Base-by-base conservation (phyloP, 2,329 filamentous ascomycete species). In the Hirsutella minnesotensis region DNA sequence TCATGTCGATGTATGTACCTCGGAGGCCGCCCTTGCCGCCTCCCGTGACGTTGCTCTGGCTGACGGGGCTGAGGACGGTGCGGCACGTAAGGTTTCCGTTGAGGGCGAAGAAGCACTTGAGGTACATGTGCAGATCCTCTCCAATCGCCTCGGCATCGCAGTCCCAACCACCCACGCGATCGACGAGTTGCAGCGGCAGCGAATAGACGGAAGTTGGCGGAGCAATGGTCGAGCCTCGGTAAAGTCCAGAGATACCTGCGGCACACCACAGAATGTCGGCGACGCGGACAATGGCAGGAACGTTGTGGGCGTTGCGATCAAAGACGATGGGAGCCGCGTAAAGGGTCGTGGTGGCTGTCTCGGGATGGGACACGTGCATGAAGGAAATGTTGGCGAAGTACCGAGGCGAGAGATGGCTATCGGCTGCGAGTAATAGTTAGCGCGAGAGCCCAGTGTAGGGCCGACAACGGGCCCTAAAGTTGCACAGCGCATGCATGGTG, bases 141-240 rank as follows among this genome's bases (percentile, higher is more conserved):
- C 82, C 82, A 50, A 86, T 86, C 18, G 82, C 81, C 47, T 83
- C 81, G 1, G 75, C 70, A 41, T 76, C 79, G 42, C 75, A 75
- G 55, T 86, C 82, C 82, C 81, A 86, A 21, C 82, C 82, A 9
- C 79, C 79, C 24, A 84, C 81, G 22, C 75, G 70, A 51, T 84
- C 80, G 34, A 81, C 73, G 15, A 86, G 63, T 38, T 75, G 70
- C 34, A 86, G 70, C 1, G 81, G 77, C 0, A 86, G 59, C 5
- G 81, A 85, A 55, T 86, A 86, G 29, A 86, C 82, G 0, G 82
- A 86, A 0, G 81, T 86, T 2, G 82, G 82, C 12, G 82, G 82
- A 15, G 79, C 73, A 45, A 85, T 75, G 13, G 68, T 68, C 1
- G 80, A 83, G 39, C 73, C 72, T 9, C 65, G 64, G 58, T 83